Evolutionary conservation across 2,329 filamentous ascomycete genomes (phyloP).

Genomic region (Pseudomassariella vexata): DNA sequence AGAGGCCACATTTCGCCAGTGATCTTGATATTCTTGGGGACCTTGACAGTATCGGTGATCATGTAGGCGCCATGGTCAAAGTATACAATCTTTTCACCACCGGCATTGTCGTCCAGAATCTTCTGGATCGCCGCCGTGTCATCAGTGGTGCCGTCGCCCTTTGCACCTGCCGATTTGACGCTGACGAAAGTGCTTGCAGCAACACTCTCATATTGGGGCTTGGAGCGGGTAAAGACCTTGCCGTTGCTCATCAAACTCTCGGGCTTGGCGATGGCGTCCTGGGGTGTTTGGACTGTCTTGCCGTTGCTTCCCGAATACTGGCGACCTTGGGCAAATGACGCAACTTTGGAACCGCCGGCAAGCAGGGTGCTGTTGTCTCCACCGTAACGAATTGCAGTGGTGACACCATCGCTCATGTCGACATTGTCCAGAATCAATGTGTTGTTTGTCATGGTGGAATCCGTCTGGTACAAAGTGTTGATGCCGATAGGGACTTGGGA

Average conservation of each 20-base stretch:
- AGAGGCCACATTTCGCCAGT: slow-evolving; percentile 89
- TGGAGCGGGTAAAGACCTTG: slow-evolving; percentile 74
- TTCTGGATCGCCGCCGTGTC: slow-evolving; percentile 82
- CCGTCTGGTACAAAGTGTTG: slow-evolving; percentile 64
- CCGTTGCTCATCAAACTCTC: slow-evolving; percentile 57
- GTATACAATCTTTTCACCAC: slow-evolving; percentile 61
- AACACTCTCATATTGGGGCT: slow-evolving; percentile 78
- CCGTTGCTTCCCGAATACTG: slow-evolving; percentile 51
- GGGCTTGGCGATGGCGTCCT: slow-evolving; percentile 57
- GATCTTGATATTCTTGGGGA: slow-evolving; percentile 78
- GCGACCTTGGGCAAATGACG: slow-evolving; percentile 75
- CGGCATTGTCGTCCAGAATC: slow-evolving; percentile 65
- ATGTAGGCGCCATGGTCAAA: slow-evolving; percentile 73
- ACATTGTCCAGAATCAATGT: slow-evolving; percentile 86
- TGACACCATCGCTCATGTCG: slow-evolving; percentile 66
- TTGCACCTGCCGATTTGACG: slow-evolving; percentile 76
- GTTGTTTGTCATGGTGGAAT: slow-evolving; percentile 64
- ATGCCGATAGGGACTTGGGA: slow-evolving; percentile 71
- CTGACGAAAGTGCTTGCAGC: slow-evolving; percentile 69
- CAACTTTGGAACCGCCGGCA: slow-evolving; percentile 61
- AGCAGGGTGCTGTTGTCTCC: slow-evolving; percentile 57
- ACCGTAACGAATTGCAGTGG: slow-evolving; percentile 57
- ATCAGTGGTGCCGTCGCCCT: slow-evolving; percentile 81
- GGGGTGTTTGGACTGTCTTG: slow-evolving; percentile 53
- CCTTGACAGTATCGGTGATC: slow-evolving; percentile 62